Conservation (phyloP, 306 rosid species). For the Carpinus fangiana region DNA sequence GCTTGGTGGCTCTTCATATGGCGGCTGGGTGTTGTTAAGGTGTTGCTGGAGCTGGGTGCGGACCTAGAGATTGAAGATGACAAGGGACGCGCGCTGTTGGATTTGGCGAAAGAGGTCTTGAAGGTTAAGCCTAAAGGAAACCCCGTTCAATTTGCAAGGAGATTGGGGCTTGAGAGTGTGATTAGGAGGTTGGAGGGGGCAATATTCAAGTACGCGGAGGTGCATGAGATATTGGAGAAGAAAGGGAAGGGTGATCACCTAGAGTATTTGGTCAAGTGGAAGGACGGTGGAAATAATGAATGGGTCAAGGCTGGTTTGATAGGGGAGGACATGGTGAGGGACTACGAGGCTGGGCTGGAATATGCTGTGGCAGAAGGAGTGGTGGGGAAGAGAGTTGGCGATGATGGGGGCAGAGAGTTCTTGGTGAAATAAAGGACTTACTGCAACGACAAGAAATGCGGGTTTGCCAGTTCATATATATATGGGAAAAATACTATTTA, state of each 20-base stretch:
- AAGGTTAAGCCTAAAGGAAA: constrained; percentile 71
- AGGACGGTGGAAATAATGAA: constrained; percentile 68
- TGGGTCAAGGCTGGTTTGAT: constrained; percentile 71
- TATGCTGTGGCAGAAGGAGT: constrained; percentile 83
- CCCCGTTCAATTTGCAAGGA: constrained; percentile 66
- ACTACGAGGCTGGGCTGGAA: constrained; percentile 78
- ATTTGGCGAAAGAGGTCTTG: constrained; percentile 58
- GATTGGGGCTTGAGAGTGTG: constrained; percentile 62
- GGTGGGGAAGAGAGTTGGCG: constrained; percentile 62
- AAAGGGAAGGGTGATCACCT: constrained; percentile 73
- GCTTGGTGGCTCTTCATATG: constrained; percentile 68
- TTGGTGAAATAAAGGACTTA: constrained; percentile 62
- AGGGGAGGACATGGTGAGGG: constrained; percentile 70
- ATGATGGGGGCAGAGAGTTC: constrained; percentile 53
- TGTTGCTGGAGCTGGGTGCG: constrained; percentile 64
- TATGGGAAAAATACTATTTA: no score
- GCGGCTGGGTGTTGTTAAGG: constrained; percentile 76
- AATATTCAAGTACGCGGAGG: constrained; percentile 74
- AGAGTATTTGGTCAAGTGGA: constrained; percentile 87
- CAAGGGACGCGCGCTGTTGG: constrained; percentile 58
- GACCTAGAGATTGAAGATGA: constrained; percentile 65
- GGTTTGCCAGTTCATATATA: no score
- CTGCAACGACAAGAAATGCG: no score
- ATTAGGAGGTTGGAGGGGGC: constrained; percentile 54
- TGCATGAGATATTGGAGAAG: constrained; percentile 62